These are phyloP conservation scores for Croton laevigatus DNA, from an alignment of 441 rosid species.

Conservation along the genomic window DNA sequence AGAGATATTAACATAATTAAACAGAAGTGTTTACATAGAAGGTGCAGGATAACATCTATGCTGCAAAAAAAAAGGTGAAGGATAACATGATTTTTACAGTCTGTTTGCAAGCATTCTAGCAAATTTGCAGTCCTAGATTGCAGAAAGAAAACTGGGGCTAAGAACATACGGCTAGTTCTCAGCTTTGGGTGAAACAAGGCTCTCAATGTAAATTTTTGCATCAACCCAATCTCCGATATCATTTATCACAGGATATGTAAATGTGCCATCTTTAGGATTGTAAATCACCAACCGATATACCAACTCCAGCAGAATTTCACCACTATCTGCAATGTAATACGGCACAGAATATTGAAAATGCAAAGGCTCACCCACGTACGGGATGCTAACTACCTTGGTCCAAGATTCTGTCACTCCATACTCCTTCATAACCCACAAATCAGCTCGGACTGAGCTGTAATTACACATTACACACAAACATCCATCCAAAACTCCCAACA, in stretches of 20 bases:
- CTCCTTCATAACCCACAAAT: conserved; percentile 18
- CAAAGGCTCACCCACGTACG: not conserved
- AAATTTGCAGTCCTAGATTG: too few species aligned
- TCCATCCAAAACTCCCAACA: conserved; percentile 22
- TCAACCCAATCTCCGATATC: not conserved
- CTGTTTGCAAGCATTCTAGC: not conserved
- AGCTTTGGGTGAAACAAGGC: conserved; percentile 17
- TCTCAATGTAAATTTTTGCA: conserved; percentile 6
- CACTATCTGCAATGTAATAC: not conserved
- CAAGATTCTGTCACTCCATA: conserved; percentile 21
- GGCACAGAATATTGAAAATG: conserved; percentile 8
- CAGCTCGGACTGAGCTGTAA: not conserved
- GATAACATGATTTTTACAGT: too few species aligned
- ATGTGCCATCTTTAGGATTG: conserved; percentile 4
- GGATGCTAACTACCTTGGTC: conserved; percentile 15
- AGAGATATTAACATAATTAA: too few species aligned
- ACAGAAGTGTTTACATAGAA: too few species aligned
- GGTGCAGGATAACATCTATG: too few species aligned
- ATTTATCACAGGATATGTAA: conserved; percentile 12
- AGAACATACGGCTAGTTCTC: not conserved
- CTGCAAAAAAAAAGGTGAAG: too few species aligned
- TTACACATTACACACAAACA: conserved; percentile 21
- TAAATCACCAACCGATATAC: conserved; percentile 1
- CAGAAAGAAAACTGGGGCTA: too few species aligned
- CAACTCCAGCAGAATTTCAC: conserved; percentile 14